phyloP scores from a whole-genome alignment of 2,329 filamentous ascomycete species.

The Sclerotinia glacialis region DNA sequence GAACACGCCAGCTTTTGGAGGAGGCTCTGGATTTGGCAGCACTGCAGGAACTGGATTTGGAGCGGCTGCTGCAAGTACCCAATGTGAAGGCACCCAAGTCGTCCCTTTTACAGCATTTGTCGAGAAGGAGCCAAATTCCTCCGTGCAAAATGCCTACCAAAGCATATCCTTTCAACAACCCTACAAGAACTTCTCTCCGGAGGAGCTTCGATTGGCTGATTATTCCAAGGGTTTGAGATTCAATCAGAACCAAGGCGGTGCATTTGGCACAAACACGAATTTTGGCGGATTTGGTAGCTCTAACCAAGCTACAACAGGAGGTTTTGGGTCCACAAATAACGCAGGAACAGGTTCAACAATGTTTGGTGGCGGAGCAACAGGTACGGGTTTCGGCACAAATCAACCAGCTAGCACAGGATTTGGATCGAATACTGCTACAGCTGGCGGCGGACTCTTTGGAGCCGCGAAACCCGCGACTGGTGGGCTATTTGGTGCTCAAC shows the following conservation, averaged over 20 bases:
- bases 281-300: conserved; percentile 41
- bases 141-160: conserved; percentile 65
- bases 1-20: conserved; percentile 35
- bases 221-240: conserved; percentile 83
- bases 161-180: conserved; percentile 75
- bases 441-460: conserved; percentile 44
- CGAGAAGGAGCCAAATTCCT: conserved; percentile 70
- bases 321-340: conserved; percentile 33
- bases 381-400: conserved; percentile 47
- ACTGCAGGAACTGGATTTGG: conserved; percentile 46
- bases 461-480: conserved; percentile 40
- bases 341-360: conserved; percentile 40
- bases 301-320: conserved; percentile 28
- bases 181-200: conserved; percentile 89
- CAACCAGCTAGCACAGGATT: conserved; percentile 48
- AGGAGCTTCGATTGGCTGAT: conserved; percentile 77
- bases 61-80: conserved; percentile 47
- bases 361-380: conserved; percentile 43
- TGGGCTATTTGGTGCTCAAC: conserved; percentile 44
- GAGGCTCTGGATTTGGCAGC: conserved; percentile 41
- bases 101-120: conserved; percentile 65
- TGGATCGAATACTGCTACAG: conserved; percentile 42
- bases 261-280: conserved; percentile 56
- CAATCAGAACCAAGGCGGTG: conserved; percentile 80
- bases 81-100: conserved; percentile 66